phyloP scores from a whole-genome alignment of 805 yeast species.

The Kuraishia molischiana region DNA sequence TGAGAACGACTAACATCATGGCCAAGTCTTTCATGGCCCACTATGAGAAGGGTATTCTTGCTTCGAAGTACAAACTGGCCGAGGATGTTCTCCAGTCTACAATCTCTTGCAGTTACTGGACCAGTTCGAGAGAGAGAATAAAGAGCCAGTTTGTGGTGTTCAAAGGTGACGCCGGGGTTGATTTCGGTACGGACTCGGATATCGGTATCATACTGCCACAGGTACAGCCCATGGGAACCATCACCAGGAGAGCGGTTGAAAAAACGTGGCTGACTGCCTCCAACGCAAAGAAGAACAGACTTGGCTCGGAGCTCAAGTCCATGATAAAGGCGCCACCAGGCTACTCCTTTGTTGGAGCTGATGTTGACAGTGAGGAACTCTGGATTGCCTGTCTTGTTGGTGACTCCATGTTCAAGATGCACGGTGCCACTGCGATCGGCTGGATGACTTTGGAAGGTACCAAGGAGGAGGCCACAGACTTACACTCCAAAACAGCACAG shows the following conservation, averaged over 20 bases:
- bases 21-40: slow-evolving; percentile 64
- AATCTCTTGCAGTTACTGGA: slow-evolving; percentile 85
- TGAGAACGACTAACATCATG: slow-evolving; percentile 66
- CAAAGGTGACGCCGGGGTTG: slow-evolving; percentile 14
- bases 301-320: slow-evolving; percentile 91
- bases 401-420: slow-evolving; percentile 79
- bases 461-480: slow-evolving; percentile 82
- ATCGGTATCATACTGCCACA: slow-evolving; percentile 75
- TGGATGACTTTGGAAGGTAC: slow-evolving; percentile 99
- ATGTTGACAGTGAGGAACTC: slow-evolving; percentile 94
- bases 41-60: slow-evolving; percentile 65
- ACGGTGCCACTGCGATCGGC: slow-evolving; percentile 94
- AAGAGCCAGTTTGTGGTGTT: slow-evolving; percentile 78
- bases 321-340: slow-evolving; percentile 82
- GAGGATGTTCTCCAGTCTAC: slow-evolving; percentile 70
- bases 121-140: slow-evolving; percentile 80
- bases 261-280: slow-evolving; percentile 97
- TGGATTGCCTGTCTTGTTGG: slow-evolving; percentile 98
- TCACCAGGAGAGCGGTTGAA: slow-evolving; percentile 93
- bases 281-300: slow-evolving; percentile 74
- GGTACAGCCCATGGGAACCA: slow-evolving; percentile 89
- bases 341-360: slow-evolving; percentile 93
- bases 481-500: slow-evolving; percentile 88
- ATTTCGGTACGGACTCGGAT: slow-evolving; percentile 4
- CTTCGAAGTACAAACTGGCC: slow-evolving; percentile 67